Conservation (phyloP, 805 yeast species). For the Starmerella bombicola region DNA sequence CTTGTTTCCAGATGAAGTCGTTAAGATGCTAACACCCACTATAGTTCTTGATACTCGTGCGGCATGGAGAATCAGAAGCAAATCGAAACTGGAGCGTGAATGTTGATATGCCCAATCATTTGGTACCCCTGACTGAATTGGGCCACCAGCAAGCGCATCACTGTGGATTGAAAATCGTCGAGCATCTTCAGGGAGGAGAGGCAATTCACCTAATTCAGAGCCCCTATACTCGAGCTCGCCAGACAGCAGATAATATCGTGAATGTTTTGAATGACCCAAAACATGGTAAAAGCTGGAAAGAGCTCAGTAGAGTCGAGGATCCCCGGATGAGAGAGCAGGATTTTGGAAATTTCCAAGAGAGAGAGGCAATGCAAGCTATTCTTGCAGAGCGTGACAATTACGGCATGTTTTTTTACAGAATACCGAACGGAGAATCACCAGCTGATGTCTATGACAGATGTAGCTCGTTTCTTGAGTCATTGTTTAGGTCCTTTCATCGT, state of each 20-base stretch:
- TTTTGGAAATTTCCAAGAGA: conserved; percentile 78
- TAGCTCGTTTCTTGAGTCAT: conserved; percentile 77
- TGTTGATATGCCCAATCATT: conserved; percentile 65
- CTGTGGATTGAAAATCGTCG: conserved; percentile 28
- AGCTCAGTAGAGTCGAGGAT: conserved; percentile 48
- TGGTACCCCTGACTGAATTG: conserved; percentile 53
- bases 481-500: conserved; percentile 62
- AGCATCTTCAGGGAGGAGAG: conserved; percentile 38
- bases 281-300: conserved; percentile 30
- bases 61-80: conserved; percentile 92
- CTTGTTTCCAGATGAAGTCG: neutral
- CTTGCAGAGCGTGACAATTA: conserved; percentile 78
- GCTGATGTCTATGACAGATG: conserved; percentile 91
- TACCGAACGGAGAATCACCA: conserved; percentile 89
- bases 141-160: conserved; percentile 43
- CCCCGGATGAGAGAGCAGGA: conserved; percentile 91
- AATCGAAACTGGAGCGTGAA: conserved; percentile 77
- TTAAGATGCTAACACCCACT: conserved; percentile 1
- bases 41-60: conserved; percentile 44
- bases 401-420: conserved; percentile 79
- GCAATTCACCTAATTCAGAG: conserved; percentile 69
- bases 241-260: conserved; percentile 63
- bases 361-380: conserved; percentile 57
- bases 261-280: conserved; percentile 35
- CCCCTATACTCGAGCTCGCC: conserved; percentile 74